Evolutionary conservation across 129 eudicot species (phyloP), one percentile per base, ranked within the genome.

Genomic region (Lactuca sativa): DNA sequence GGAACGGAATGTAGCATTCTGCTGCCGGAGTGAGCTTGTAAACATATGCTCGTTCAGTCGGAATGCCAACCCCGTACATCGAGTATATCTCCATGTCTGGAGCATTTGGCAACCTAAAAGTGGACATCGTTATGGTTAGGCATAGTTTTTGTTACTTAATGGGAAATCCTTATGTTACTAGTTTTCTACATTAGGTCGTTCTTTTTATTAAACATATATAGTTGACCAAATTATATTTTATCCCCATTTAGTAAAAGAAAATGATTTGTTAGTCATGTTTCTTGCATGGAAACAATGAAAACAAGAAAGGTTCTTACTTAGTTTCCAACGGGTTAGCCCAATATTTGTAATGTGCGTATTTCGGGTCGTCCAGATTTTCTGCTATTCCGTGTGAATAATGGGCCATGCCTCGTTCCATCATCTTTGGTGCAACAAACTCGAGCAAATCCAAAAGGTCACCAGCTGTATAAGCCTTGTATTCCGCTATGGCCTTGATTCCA

Each of bases 271-370:
- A 36, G 8, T 40, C 9, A 40, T 40, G 8, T 40, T 40, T 40
- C 0, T 40, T 12, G 5, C 3, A 3, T 47, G 52, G 13, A 36
- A 57, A 62, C 15, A 30, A 8, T 13, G 34, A 56, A 25, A 59
- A 58, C 37, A 2, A 17, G 58, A 71, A 49, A 17, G 48, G 59
- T 43, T 44, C 91, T 83, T 62, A 95, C 99, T 80, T 90, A 37
- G 97, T 95, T 64, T 90, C 99, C 76, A 95, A 80, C 7, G 96
- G 87, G 82, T 90, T 95, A 6, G 99, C 85, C 99, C 99, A 93
- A 56, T 93, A 85, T 64, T 80, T 95, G 84, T 85, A 85, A 80
- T 95, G 99, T 9, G 44, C 7, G 75, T 95, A 95, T 67, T 87
- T 87, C 10, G 95, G 96, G 80, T 95, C 97, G 25, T 90, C 90